Base-by-base conservation (phyloP, 495 filamentous ascomycete species). In the Hypoxylon subgilvum region DNA sequence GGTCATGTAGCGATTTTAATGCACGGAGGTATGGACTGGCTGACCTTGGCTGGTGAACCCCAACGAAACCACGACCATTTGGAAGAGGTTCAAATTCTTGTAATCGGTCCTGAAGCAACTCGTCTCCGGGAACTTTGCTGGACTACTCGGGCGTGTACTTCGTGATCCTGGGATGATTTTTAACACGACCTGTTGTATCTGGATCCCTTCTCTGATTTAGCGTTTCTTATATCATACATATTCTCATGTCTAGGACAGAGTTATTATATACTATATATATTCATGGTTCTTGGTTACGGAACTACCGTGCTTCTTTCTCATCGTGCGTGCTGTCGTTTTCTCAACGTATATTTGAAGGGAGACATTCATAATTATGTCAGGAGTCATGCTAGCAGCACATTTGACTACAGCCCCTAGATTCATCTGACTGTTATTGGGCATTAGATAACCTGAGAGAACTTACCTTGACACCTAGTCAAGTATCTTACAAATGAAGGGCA, bases 211-310 rank as follows among this genome's bases (percentile, higher is more conserved):
- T 32, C 16, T 49, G 41, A 21, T 57, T 57, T 32, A 48, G 60
- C 60, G 43, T 63, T 63, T 49, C 42, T 46, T 56, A 38, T 45
- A 62, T 56, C 17, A 12, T 52, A 13, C 18, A 43, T n/a, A 6
- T 23, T 30, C 44, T 47, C 23, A 39, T 43, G 35, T 63, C 48
- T 17, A 49, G n/a, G n/a, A n/a, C n/a, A 27, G 23, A 27, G 23
- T 13, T 47, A 36, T 57, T 34, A 34, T 34, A 34, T 12, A 2
- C n/a, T 34, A 12, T 13, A 10, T 13, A 4, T 34, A 34, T 30
- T 5, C 10, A 30, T 30, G 5, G 27, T 30, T 30, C 10, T 52
- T 60, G 53, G 50, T 54, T 34, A 43, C 25, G 45, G 25, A 56
- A 51, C 13, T 27, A 46, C 27, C 16, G 51, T 47, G 31, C 43